Percentiles rank a stretch among this genome's conserved stretches.
phyloP scores from a whole-genome alignment of 768 basidiomycete species.

The Suillus plorans region DNA sequence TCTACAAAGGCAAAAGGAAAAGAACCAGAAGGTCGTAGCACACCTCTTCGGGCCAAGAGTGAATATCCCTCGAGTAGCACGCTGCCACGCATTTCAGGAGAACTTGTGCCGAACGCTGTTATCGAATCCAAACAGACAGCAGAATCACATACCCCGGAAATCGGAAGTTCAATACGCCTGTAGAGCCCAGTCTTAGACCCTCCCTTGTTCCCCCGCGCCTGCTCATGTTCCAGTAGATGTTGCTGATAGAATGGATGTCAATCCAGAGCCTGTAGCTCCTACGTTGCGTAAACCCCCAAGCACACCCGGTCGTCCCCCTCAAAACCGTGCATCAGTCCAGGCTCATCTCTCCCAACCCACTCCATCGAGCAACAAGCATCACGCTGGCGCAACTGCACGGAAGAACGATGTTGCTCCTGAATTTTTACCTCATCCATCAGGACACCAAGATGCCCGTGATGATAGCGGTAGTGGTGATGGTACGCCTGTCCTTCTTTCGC shows the following conservation, averaged over 20 bases:
- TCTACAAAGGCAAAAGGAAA: neutral
- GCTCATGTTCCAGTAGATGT: neutral
- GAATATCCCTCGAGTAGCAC: neutral
- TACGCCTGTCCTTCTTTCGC: constrained; percentile 5
- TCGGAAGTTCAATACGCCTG: neutral
- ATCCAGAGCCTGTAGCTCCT: constrained; percentile 18
- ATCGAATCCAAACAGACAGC: neutral
- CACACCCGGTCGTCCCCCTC: constrained; percentile 23
- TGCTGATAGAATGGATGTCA: constrained; percentile 9
- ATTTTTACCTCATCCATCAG: neutral
- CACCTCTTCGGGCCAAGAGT: neutral
- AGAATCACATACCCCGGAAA: neutral
- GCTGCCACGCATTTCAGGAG: neutral
- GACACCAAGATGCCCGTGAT: neutral
- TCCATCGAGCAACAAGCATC: neutral
- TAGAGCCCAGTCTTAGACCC: neutral
- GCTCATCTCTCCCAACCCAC: constrained; percentile 38
- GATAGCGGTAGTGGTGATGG: neutral
- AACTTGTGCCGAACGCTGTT: neutral
- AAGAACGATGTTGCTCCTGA: neutral
- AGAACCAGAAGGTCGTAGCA: neutral
- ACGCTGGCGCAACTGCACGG: neutral
- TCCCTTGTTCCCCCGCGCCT: neutral
- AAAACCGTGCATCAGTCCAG: constrained; percentile 47
- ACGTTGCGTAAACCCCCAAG: constrained; percentile 20